phyloP scores from a whole-genome alignment of 371 early-diverging fungal species.

The Blakeslea trispora region DNA sequence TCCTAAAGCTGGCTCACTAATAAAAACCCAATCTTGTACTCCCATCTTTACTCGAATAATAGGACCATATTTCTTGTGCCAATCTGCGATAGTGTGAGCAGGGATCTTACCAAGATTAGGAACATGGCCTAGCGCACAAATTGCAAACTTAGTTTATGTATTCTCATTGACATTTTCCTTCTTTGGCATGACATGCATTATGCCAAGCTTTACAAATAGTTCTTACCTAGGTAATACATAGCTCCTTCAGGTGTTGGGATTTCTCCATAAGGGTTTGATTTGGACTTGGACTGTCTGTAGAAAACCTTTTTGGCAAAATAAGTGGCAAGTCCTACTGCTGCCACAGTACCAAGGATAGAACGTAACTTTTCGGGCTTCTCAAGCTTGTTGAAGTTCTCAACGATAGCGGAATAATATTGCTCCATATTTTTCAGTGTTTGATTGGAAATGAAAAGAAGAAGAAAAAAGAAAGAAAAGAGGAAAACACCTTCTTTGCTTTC shows the following conservation, averaged over 20 bases:
- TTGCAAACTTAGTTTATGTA: no score
- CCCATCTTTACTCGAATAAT: constrained; percentile 21
- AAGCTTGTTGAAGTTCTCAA: neutral
- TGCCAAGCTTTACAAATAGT: no score
- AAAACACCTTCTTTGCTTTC: neutral
- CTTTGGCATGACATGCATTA: neutral
- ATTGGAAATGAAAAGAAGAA: neutral
- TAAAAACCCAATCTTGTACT: constrained; percentile 23
- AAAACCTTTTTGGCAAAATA: neutral
- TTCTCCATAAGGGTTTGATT: neutral
- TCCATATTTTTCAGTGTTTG: neutral
- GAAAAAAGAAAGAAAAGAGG: neutral
- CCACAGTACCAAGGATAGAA: constrained; percentile 6
- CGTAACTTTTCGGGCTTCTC: constrained; percentile 1
- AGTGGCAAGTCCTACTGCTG: constrained; percentile 1
- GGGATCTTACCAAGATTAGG: constrained; percentile 10
- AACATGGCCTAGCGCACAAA: constrained; percentile 14
- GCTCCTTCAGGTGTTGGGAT: constrained; percentile 22
- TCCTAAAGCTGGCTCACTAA: constrained; percentile 19
- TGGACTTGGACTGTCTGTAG: neutral
- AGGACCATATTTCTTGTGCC: constrained; percentile 26
- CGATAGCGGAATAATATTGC: neutral
- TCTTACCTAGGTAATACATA: constrained; percentile 17
- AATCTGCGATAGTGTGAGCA: constrained; percentile 16
- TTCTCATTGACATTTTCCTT: neutral